Evolutionary conservation across 2,329 filamentous ascomycete genomes (phyloP).

Genomic region (Colletotrichum graminicola): DNA sequence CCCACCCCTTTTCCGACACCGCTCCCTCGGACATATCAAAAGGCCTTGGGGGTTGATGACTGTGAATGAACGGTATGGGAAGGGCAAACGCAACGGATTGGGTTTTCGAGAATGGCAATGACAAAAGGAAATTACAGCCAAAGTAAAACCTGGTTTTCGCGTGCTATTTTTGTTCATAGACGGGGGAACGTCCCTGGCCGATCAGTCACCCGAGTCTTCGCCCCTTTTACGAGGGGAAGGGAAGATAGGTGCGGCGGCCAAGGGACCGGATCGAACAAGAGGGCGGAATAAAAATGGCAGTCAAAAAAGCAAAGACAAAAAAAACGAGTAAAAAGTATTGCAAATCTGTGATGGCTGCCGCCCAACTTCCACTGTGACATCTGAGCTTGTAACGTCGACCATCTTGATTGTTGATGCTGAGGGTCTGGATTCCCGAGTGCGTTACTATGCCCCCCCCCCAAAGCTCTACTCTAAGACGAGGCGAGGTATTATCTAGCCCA

Average conservation of each 20-base stretch:
- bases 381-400: background rate
- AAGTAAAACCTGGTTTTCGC: background rate
- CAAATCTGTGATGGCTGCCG: background rate
- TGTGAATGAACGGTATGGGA: background rate
- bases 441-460: background rate
- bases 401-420: background rate
- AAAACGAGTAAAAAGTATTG: background rate
- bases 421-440: background rate
- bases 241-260: constrained; percentile 4
- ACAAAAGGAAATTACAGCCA: background rate
- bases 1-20: background rate
- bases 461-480: background rate
- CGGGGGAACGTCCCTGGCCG: background rate
- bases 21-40: background rate
- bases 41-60: background rate
- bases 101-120: background rate
- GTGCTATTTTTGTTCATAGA: background rate
- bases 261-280: background rate
- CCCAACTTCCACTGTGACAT: background rate
- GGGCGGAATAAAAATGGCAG: background rate
- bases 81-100: background rate
- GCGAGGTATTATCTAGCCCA: background rate
- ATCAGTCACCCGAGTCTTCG: background rate
- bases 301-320: background rate
- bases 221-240: background rate